Percentiles rank a stretch among this genome's conserved stretches.
phyloP scores from a whole-genome alignment of 2,329 filamentous ascomycete genomes.

The Emmonsia crescens region DNA sequence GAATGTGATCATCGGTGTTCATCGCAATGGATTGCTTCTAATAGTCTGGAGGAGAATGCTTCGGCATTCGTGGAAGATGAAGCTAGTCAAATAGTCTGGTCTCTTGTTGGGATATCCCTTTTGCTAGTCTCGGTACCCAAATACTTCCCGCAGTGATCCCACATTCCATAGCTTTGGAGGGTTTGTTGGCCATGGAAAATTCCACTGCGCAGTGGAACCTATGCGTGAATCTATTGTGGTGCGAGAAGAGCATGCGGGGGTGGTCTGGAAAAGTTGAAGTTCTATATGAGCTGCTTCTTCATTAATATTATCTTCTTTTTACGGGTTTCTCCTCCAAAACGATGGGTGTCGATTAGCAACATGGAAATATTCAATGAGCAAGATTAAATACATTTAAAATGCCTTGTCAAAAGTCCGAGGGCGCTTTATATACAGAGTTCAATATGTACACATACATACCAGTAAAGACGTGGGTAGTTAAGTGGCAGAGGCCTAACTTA shows the following conservation, averaged over 20 bases:
- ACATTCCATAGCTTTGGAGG: neutral
- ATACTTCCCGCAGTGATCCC: neutral
- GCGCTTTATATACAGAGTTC: too few species aligned
- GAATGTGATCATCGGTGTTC: neutral
- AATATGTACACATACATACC: too few species aligned
- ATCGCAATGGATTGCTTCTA: too few species aligned
- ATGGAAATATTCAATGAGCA: too few species aligned
- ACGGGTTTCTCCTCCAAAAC: too few species aligned
- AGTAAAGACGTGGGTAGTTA: neutral
- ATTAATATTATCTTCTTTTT: too few species aligned
- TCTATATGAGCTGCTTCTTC: neutral
- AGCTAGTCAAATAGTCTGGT: too few species aligned
- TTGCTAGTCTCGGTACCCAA: neutral
- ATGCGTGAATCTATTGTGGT: neutral
- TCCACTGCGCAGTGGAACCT: neutral
- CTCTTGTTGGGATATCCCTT: too few species aligned
- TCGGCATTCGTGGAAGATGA: neutral
- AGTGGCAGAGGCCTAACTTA: neutral
- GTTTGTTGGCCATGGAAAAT: too few species aligned
- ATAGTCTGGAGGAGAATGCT: neutral
- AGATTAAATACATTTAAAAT: too few species aligned
- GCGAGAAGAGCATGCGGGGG: neutral
- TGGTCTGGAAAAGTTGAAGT: neutral
- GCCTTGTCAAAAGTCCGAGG: too few species aligned
- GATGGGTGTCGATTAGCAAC: too few species aligned